Percentiles rank a stretch among this genome's conserved stretches.
These are phyloP conservation scores for Colletotrichum musicola DNA, from an alignment of 2,329 filamentous ascomycete genomes.

Conservation along the genomic window DNA sequence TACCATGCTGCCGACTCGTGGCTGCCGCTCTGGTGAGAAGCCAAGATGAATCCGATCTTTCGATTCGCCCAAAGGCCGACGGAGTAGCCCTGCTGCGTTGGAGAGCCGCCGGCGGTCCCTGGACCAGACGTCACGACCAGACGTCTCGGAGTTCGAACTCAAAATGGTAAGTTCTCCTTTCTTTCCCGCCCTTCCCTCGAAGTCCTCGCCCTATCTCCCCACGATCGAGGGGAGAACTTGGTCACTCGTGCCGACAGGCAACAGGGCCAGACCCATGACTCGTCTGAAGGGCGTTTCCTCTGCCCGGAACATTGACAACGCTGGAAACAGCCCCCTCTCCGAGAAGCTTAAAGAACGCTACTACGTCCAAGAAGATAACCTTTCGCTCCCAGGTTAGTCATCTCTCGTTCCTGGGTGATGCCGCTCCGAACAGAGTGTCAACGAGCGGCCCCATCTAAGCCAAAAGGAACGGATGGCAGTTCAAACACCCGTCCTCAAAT, in stretches of 20 bases:
- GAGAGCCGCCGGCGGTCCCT: slow-evolving; percentile 16
- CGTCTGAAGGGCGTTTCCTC: slow-evolving; percentile 21
- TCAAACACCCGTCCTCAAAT: slow-evolving; percentile 16
- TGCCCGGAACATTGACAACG: not conserved
- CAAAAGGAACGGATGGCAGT: slow-evolving; percentile 35
- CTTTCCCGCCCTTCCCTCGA: not conserved
- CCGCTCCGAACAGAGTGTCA: not conserved
- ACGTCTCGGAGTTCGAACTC: slow-evolving; percentile 34
- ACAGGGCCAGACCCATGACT: slow-evolving; percentile 28
- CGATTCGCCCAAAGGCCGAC: not conserved
- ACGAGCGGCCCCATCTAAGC: not conserved
- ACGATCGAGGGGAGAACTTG: not conserved
- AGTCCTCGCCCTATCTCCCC: not conserved
- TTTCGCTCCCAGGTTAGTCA: not conserved
- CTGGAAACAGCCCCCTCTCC: slow-evolving; percentile 7
- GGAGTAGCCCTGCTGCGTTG: not conserved
- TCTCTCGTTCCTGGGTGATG: slow-evolving; percentile 7
- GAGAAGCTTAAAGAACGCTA: slow-evolving; percentile 15
- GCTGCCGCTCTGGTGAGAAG: not conserved
- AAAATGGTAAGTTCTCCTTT: not conserved
- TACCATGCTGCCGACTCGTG: slow-evolving; percentile 1
- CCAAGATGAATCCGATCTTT: slow-evolving; percentile 23
- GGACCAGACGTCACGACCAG: slow-evolving; percentile 19
- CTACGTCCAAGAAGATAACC: not conserved
- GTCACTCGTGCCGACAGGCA: slow-evolving; percentile 4